Evolutionary conservation across 495 filamentous ascomycete genomes (phyloP).

Genomic region (Tuber microsphaerosporum): DNA sequence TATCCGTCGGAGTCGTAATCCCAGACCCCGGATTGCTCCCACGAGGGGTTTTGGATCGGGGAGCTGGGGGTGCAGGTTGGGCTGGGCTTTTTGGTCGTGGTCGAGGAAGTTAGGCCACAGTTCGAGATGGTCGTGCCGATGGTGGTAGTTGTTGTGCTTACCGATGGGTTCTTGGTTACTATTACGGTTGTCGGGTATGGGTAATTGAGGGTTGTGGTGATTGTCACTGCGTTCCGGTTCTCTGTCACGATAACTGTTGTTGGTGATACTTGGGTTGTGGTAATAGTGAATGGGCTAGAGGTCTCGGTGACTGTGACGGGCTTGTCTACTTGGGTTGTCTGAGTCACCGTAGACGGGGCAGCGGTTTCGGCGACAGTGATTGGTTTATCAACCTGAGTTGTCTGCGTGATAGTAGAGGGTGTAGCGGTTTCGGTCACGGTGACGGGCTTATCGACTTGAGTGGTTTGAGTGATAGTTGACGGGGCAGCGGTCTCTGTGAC

Average conservation of each 20-base stretch:
- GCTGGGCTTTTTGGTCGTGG: neutral
- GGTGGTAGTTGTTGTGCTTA: neutral
- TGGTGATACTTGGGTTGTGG: neutral
- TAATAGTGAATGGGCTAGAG: neutral
- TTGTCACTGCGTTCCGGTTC: neutral
- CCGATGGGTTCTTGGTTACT: neutral
- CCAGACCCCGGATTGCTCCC: neutral
- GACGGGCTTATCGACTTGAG: constrained; percentile 2
- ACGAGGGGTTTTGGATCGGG: neutral
- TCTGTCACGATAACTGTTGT: neutral
- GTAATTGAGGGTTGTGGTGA: neutral
- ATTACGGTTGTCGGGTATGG: neutral
- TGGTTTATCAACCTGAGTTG: neutral
- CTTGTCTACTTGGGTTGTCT: neutral
- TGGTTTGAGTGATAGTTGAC: neutral
- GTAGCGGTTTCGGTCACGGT: constrained; percentile 4
- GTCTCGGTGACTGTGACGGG: constrained; percentile 4
- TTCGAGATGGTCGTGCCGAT: neutral
- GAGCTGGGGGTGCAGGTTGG: neutral
- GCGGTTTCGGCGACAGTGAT: neutral
- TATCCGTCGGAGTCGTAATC: neutral
- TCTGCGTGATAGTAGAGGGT: neutral
- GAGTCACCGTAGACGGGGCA: neutral
- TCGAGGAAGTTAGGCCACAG: constrained; percentile 7
- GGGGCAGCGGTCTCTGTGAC: constrained; percentile 7